phyloP scores from a whole-genome alignment of 164 flowering plant genomes.

The Vitis rupestris region DNA sequence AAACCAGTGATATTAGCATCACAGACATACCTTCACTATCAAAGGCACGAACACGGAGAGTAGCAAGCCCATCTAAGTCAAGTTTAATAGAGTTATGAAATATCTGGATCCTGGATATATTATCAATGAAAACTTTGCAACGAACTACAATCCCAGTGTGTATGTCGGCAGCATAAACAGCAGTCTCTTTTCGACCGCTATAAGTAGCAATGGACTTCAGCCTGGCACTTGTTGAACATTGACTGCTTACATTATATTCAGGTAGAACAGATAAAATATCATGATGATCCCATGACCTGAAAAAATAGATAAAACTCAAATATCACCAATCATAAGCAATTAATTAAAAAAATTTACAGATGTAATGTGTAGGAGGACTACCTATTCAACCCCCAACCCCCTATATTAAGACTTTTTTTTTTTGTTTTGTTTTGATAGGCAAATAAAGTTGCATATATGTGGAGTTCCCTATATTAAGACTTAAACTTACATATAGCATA shows the following conservation, averaged over 20 bases:
- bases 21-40: slow-evolving; percentile 69
- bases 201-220: slow-evolving; percentile 81
- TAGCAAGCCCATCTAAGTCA: slow-evolving; percentile 90
- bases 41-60: slow-evolving; percentile 85
- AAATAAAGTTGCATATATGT: no score
- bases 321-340: background rate
- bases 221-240: slow-evolving; percentile 85
- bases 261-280: slow-evolving; percentile 80
- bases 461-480: no score
- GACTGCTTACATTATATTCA: slow-evolving; percentile 66
- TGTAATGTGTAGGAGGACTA: background rate
- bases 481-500: no score
- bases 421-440: no score
- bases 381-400: no score
- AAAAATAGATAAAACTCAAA: slow-evolving; percentile 10
- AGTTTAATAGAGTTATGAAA: slow-evolving; percentile 91
- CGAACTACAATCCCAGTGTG: slow-evolving; percentile 73
- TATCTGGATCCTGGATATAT: slow-evolving; percentile 75
- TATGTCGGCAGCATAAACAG: slow-evolving; percentile 82
- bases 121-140: slow-evolving; percentile 86
- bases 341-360: background rate
- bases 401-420: no score
- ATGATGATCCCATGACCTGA: slow-evolving; percentile 98
- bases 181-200: slow-evolving; percentile 88
- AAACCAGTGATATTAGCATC: background rate